Conservation (phyloP, 2,329 filamentous ascomycete species). For the Basipetospora sp. region DNA sequence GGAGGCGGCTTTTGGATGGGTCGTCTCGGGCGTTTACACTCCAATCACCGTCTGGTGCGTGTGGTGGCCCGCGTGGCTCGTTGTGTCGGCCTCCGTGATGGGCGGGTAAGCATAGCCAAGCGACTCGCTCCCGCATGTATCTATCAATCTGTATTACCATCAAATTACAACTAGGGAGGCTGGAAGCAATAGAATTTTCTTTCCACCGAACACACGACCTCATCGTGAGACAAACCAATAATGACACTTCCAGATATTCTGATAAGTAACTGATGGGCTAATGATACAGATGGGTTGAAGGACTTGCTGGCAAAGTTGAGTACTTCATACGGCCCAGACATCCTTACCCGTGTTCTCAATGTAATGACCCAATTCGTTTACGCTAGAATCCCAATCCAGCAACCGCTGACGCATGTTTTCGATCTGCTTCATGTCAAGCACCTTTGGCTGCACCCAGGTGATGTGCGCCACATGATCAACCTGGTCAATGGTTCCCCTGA, state of each 20-base stretch:
- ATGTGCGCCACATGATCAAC: conserved; percentile 88
- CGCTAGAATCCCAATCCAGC: conserved; percentile 88
- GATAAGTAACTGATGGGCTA: too few relatives aligned
- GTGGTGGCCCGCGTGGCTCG: conserved; percentile 87
- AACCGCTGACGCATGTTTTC: conserved; percentile 77
- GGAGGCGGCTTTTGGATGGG: conserved; percentile 73
- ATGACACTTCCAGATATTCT: too few relatives aligned
- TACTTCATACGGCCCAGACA: conserved; percentile 71
- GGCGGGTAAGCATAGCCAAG: too few relatives aligned
- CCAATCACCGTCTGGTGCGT: conserved; percentile 83
- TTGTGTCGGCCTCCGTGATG: conserved; percentile 32
- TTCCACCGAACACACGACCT: too few relatives aligned
- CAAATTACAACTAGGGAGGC: too few relatives aligned
- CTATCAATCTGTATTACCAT: too few relatives aligned
- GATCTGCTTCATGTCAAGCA: conserved; percentile 89
- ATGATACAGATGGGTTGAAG: too few relatives aligned
- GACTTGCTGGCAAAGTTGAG: not conserved
- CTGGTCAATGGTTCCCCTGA: conserved; percentile 89
- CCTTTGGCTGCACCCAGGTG: conserved; percentile 98
- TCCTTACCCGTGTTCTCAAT: conserved; percentile 88
- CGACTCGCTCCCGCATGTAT: too few relatives aligned
- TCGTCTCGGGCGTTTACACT: conserved; percentile 79
- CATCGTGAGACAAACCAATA: too few relatives aligned
- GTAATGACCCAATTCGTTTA: conserved; percentile 93
- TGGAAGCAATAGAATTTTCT: too few relatives aligned